A percentile compares a stretch with the other conserved stretches of the same genome.
phyloP scores from a whole-genome alignment of 2,329 filamentous ascomycete species.

The Microthyrium microscopicum region DNA sequence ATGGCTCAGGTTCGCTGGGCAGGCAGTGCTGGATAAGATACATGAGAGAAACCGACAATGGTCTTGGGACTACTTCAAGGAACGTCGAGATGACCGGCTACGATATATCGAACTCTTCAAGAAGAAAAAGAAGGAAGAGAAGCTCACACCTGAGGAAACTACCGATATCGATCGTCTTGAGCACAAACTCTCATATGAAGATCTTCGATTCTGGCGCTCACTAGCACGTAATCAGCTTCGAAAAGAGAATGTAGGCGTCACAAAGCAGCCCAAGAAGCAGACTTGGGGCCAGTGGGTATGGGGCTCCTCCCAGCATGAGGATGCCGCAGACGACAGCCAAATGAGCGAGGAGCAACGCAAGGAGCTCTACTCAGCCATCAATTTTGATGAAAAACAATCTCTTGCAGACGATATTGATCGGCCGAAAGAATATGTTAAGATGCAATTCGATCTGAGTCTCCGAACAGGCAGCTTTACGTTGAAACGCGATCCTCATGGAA shows the following conservation, averaged over 20 bases:
- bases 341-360: constrained; percentile 94
- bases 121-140: constrained; percentile 60
- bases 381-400: constrained; percentile 93
- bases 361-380: constrained; percentile 92
- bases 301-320: constrained; percentile 49
- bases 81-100: constrained; percentile 75
- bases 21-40: constrained; percentile 82
- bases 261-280: constrained; percentile 58
- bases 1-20: constrained; percentile 82
- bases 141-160: constrained; percentile 49
- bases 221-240: constrained; percentile 84
- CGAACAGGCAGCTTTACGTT: constrained; percentile 92
- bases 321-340: constrained; percentile 59
- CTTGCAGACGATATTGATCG: constrained; percentile 76
- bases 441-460: constrained; percentile 85
- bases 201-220: constrained; percentile 92
- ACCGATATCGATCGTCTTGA: constrained; percentile 64
- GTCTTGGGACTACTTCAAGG: constrained; percentile 92
- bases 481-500: constrained; percentile 67
- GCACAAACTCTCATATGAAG: constrained; percentile 80
- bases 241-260: constrained; percentile 84
- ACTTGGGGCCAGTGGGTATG: constrained; percentile 88
- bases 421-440: constrained; percentile 78
- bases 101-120: constrained; percentile 93
- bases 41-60: constrained; percentile 84